These are phyloP conservation scores for Diplocarpon rosae DNA, from an alignment of 2,329 filamentous ascomycete genomes.

Conservation along the genomic window DNA sequence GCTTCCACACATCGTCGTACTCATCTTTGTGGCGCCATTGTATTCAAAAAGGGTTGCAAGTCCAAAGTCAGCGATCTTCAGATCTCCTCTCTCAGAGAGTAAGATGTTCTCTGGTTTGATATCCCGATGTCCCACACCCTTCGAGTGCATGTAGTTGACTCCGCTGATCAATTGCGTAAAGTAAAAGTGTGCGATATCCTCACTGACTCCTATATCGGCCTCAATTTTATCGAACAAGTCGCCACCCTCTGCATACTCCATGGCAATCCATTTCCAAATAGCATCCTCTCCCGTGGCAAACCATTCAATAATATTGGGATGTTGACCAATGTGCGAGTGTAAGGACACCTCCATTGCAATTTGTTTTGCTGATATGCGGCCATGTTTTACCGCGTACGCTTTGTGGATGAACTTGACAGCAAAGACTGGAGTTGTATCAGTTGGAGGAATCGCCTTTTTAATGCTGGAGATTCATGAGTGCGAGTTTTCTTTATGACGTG, in stretches of 20 bases:
- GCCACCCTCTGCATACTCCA: constrained; percentile 92
- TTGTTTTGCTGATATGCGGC: constrained; percentile 80
- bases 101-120: constrained; percentile 94
- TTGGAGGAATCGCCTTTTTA: constrained; percentile 82
- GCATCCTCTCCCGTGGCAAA: constrained; percentile 77
- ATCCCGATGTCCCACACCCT: constrained; percentile 86
- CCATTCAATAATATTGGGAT: constrained; percentile 90
- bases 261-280: constrained; percentile 92
- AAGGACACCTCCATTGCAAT: constrained; percentile 85
- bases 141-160: constrained; percentile 90
- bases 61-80: constrained; percentile 96
- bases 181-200: constrained; percentile 93
- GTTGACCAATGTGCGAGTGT: constrained; percentile 78
- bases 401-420: constrained; percentile 99
- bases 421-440: constrained; percentile 64
- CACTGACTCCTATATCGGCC: constrained; percentile 85
- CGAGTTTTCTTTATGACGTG: neutral
- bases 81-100: constrained; percentile 67
- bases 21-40: constrained; percentile 70
- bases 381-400: constrained; percentile 80
- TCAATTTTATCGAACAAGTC: constrained; percentile 99
- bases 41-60: constrained; percentile 90
- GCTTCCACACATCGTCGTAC: constrained; percentile 84
- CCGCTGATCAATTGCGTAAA: constrained; percentile 86
- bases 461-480: constrained; percentile 19